Base-by-base conservation (phyloP, 257 asterid species). In the Lantana camara region DNA sequence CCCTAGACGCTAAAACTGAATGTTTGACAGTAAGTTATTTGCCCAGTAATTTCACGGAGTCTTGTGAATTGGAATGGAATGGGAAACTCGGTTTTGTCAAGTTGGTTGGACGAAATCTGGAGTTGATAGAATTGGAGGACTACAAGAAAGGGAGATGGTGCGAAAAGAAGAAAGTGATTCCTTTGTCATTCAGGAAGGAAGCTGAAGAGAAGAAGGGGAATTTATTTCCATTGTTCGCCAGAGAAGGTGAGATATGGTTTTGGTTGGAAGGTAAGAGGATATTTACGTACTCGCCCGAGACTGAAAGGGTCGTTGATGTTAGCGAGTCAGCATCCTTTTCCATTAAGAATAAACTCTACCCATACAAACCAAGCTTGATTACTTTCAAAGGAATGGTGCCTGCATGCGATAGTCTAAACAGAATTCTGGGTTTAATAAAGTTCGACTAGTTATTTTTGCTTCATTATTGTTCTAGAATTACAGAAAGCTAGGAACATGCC, bases 1-100 rank as follows among this genome's bases (percentile, higher is more conserved):
- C 75, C 5, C 45, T 78, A 0, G 79, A 82, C 6, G 20, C 76
- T 72, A 70, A 44, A 48, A 68, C 69, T 0, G 84, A 82, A 64
- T 0, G 14, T 21, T 60, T 60, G 30, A 54, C 37, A 0, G 23
- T 42, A 2, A 47, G 48, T 29, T 49, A n/a, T 34, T 9, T 66
- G 22, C 72, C 70, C 0, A 11, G n/a, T n/a, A 0, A 16, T 3
- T 17, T 19, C 52, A 5, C 19, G 52, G 9, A 46, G 27, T 15
- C 56, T 8, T 0, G 2, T 0, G 47, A 22, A 24, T 8, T 32
- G 54, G 37, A 5, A 8, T 75, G 84, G 84, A 68, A 73, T 4
- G 68, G 71, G 62, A 78, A 70, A 29, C 44, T 81, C 0, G 80
- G 38, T 12, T 21, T 73, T n/a, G 66, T 48, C 1, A 38, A 13